Percentiles rank a stretch among this genome's conserved stretches.
phyloP scores from a whole-genome alignment of 2,329 filamentous ascomycete genomes.

The Ceratocystis destructans region DNA sequence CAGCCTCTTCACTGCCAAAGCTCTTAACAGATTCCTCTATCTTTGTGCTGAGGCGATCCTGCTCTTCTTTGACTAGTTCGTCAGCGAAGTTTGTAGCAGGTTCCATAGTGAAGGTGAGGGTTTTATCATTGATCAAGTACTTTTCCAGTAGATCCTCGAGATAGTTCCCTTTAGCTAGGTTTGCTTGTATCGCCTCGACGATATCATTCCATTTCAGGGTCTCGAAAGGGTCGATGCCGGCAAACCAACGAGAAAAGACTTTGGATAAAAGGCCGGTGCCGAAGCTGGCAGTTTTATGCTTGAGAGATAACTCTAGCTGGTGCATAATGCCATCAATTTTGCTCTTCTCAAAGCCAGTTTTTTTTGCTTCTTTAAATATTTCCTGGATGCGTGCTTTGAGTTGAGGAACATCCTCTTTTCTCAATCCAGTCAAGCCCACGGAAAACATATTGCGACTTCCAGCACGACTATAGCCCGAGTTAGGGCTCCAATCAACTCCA shows the following conservation, averaged over 20 bases:
- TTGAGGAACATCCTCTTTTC: conserved; percentile 60
- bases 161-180: conserved; percentile 63
- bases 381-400: conserved; percentile 61
- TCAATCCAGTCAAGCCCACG: conserved; percentile 80
- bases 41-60: conserved; percentile 56
- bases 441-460: conserved; percentile 73
- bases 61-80: conserved; percentile 64
- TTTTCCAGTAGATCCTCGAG: conserved; percentile 76
- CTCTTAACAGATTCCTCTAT: conserved; percentile 55
- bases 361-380: conserved; percentile 54
- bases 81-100: conserved; percentile 64
- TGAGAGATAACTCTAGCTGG: conserved; percentile 80
- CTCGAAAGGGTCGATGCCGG: conserved; percentile 83
- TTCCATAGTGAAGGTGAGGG: conserved; percentile 85
- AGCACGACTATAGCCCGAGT: conserved; percentile 77
- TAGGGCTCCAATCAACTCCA: conserved; percentile 86
- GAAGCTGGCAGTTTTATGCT: conserved; percentile 94
- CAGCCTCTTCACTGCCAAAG: conserved; percentile 57
- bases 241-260: conserved; percentile 87
- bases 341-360: conserved; percentile 70
- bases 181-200: conserved; percentile 65
- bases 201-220: conserved; percentile 85
- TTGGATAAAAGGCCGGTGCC: conserved; percentile 83
- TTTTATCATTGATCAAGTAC: conserved; percentile 77
- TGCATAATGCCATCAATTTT: conserved; percentile 93